Base-by-base conservation (phyloP, 2,329 filamentous ascomycete species). In the Fusarium pininemorale region DNA sequence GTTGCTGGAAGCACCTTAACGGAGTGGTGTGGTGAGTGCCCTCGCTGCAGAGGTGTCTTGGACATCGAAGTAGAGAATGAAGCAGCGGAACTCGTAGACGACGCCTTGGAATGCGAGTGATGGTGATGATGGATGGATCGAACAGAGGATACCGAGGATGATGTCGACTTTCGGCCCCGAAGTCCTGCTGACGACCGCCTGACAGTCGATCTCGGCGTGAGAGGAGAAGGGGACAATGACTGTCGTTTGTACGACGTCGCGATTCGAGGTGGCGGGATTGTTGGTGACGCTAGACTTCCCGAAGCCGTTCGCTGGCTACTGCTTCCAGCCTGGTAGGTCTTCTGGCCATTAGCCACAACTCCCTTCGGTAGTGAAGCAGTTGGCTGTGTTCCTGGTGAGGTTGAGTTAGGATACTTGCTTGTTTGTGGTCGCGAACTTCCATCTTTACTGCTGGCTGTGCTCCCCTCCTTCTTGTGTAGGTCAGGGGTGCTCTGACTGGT, bases 1-100 rank as follows among this genome's bases (percentile, higher is more conserved):
- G 95, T 98, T 0, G 94, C 94, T 3, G 96, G 96, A 6, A 98
- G 90, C n/a, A 98, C 93, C 83, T 98, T 98, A 77, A 98, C 93
- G 0, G 94, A 97, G 75, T 94, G 90, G 80, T 98, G 95, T 3
- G 96, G 96, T 7, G 92, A 95, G 30, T 93, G 90, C 20, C 89
- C 89, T 41, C 89, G 84, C 48, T 88, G 88, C 56, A 90, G 84
- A 3, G 90, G 90, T 22, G 90, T 92, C 78, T 91, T 92, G 41
- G 92, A 92, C 53, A 90, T 90, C 0, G 92, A 92, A 24, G 90
- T 90, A 0, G 92, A 91, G 8, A 92, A 91, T 1, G 92, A 92
- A 28, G 91, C 92, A 68, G 92, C 93, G 10, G 93, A 98, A 48
- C 95, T 98, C 2, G 95, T 96, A 0, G 95, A 98, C 0, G 94